phyloP scores from a whole-genome alignment of 352 stramenopile genomes.

The Phytopythium helicoides region DNA sequence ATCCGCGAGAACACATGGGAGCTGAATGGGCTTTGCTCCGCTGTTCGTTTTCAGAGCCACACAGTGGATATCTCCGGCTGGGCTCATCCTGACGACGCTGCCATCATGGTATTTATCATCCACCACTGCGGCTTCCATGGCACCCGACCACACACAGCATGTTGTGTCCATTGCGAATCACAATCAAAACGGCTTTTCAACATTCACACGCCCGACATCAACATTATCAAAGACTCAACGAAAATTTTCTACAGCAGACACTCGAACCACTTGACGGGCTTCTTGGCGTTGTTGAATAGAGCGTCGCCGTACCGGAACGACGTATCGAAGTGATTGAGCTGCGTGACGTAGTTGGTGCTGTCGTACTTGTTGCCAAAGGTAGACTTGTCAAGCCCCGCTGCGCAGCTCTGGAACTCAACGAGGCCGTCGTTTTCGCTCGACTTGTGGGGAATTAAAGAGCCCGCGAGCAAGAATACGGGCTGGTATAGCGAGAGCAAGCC shows the following conservation, averaged over 20 bases:
- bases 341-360: conserved; percentile 50
- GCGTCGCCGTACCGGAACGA: conserved; percentile 60
- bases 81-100: too few species aligned
- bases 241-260: conserved; percentile 40
- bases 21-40: too few species aligned
- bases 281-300: conserved; percentile 41
- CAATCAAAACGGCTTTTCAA: too few species aligned
- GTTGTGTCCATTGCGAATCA: too few species aligned
- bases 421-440: conserved; percentile 35
- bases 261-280: conserved; percentile 72
- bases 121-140: too few species aligned
- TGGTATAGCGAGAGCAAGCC: conserved; percentile 40
- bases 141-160: too few species aligned
- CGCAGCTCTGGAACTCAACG: conserved; percentile 62
- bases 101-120: too few species aligned
- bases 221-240: too few species aligned
- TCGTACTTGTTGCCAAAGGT: conserved; percentile 40
- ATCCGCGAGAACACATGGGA: too few species aligned
- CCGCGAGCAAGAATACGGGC: conserved; percentile 22
- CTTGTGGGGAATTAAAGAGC: conserved; percentile 28
- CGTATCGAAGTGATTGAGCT: conserved; percentile 67
- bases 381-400: conserved; percentile 23
- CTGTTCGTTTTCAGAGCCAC: too few species aligned
- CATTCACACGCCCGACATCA: too few species aligned
- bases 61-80: too few species aligned